Percentiles rank a stretch among this genome's conserved stretches.
Conservation (phyloP, 768 basidiomycete species). For the Russula sp. region DNA sequence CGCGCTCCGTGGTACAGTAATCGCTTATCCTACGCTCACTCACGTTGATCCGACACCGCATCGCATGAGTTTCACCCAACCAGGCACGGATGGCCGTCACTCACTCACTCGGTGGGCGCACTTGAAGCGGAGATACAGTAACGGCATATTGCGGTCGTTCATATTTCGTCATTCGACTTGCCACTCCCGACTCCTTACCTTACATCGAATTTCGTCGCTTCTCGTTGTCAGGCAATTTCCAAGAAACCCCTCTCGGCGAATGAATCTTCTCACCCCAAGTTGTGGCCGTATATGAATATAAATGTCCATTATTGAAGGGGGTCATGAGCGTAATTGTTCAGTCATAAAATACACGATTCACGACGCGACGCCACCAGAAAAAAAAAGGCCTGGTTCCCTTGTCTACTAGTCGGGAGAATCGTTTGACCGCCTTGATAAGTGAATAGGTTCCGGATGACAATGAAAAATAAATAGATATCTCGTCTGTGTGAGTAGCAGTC, state of each 20-base stretch:
- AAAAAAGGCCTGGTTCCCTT: not conserved
- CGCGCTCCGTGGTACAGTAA: too few species aligned
- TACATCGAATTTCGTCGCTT: not conserved
- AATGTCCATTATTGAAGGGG: too few species aligned
- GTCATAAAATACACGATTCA: not conserved
- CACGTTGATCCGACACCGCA: too few species aligned
- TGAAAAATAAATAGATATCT: not conserved
- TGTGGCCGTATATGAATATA: not conserved
- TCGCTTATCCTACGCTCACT: not conserved
- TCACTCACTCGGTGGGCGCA: too few species aligned
- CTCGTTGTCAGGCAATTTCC: not conserved
- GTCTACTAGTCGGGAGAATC: not conserved
- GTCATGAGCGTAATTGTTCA: too few species aligned
- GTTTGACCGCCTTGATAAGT: not conserved
- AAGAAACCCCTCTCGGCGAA: too few species aligned
- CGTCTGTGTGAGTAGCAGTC: not conserved
- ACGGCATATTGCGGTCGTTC: not conserved
- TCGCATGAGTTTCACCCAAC: too few species aligned
- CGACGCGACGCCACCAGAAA: not conserved
- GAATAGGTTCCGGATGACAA: not conserved
- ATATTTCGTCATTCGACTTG: slow-evolving; percentile 1
- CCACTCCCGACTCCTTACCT: not conserved
- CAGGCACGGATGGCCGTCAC: too few species aligned
- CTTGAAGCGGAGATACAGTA: too few species aligned
- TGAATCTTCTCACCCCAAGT: not conserved